These are phyloP conservation scores for Annulohypoxylon stygium DNA, from an alignment of 495 filamentous ascomycete genomes.

Conservation along the genomic window DNA sequence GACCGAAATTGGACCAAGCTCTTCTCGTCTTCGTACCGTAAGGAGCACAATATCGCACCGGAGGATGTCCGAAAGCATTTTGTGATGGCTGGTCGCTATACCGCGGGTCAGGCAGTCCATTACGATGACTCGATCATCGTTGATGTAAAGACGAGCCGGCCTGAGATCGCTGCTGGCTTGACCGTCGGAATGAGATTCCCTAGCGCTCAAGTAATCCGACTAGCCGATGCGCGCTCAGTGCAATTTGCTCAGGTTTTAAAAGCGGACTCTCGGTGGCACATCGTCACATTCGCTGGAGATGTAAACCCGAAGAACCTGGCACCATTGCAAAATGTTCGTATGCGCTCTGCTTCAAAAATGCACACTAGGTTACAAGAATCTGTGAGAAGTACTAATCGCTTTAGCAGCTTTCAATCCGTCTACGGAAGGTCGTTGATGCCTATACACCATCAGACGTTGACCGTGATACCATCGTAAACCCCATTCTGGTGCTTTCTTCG, in stretches of 20 bases:
- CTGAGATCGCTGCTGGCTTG: slow-evolving; percentile 57
- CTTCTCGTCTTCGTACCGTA: slow-evolving; percentile 63
- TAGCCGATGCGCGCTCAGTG: slow-evolving; percentile 68
- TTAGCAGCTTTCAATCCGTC: slow-evolving; percentile 46
- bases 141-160: slow-evolving; percentile 39
- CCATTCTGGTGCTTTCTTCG: slow-evolving; percentile 67
- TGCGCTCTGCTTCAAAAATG: neutral
- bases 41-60: slow-evolving; percentile 53
- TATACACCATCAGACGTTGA: slow-evolving; percentile 63
- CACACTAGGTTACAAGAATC: neutral
- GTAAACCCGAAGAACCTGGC: slow-evolving; percentile 51
- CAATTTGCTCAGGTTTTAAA: slow-evolving; percentile 66
- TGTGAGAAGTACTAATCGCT: neutral
- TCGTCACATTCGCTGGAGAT: slow-evolving; percentile 71
- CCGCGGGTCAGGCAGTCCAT: slow-evolving; percentile 70
- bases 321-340: slow-evolving; percentile 61
- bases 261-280: slow-evolving; percentile 69
- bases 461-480: slow-evolving; percentile 71
- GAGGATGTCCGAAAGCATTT: slow-evolving; percentile 70
- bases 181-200: slow-evolving; percentile 71
- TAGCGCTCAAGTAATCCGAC: slow-evolving; percentile 66
- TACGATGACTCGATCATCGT: slow-evolving; percentile 69
- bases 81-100: slow-evolving; percentile 71
- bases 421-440: slow-evolving; percentile 54
- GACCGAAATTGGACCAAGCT: slow-evolving; percentile 74